Evolutionary conservation across 306 rosid genomes (phyloP).

Genomic region (Trifolium subterraneum): DNA sequence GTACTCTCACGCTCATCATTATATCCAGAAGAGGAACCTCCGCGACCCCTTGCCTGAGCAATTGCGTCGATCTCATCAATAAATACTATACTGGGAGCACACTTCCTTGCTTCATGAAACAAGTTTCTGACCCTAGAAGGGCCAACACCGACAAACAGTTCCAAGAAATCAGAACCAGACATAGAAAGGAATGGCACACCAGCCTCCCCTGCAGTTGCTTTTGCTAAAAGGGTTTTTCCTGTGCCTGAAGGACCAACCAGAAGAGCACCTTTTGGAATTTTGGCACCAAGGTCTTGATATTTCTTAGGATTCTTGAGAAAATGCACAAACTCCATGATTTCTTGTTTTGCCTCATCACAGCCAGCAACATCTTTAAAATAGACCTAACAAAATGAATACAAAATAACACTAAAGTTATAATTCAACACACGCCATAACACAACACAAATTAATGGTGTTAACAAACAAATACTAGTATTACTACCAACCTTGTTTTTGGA

Average conservation of each 20-base stretch:
- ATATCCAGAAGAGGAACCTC: slow-evolving; percentile 71
- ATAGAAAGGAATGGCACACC: slow-evolving; percentile 90
- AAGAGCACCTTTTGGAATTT: slow-evolving; percentile 95
- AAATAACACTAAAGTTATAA: not conserved
- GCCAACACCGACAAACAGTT: slow-evolving; percentile 97
- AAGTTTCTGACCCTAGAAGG: slow-evolving; percentile 92
- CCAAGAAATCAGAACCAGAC: slow-evolving; percentile 93
- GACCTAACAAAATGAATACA: slow-evolving; percentile 50
- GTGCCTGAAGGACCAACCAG: slow-evolving; percentile 98
- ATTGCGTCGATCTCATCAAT: slow-evolving; percentile 73
- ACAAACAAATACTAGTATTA: too few species aligned
- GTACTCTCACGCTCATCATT: slow-evolving; percentile 98
- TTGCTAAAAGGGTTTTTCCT: slow-evolving; percentile 94
- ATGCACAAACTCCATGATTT: slow-evolving; percentile 96
- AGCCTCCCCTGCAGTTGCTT: slow-evolving; percentile 98
- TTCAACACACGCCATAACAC: too few species aligned
- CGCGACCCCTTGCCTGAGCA: slow-evolving; percentile 75
- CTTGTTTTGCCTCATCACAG: slow-evolving; percentile 96
- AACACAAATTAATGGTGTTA: too few species aligned
- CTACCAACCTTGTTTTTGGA: too few species aligned
- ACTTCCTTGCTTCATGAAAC: slow-evolving; percentile 91
- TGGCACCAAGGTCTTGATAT: slow-evolving; percentile 91
- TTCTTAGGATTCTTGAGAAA: slow-evolving; percentile 91
- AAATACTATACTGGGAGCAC: slow-evolving; percentile 93
- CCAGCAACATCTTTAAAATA: slow-evolving; percentile 96